Evolutionary conservation across 176 grass and related monocot genomes (phyloP).

Genomic region (Areca catechu): DNA sequence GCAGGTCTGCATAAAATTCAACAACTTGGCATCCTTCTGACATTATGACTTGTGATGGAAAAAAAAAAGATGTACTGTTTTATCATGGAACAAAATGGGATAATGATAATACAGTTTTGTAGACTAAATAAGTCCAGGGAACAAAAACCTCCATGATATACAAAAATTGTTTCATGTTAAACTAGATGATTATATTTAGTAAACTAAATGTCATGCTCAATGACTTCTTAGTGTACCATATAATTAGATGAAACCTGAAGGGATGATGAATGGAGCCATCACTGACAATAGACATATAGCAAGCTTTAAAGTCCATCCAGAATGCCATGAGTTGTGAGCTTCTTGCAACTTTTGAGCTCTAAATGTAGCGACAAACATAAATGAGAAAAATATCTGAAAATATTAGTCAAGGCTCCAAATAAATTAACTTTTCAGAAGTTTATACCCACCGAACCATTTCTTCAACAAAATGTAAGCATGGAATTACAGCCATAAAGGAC

Average conservation of each 20-base stretch:
- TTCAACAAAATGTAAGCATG: not conserved
- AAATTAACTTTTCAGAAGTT: not conserved
- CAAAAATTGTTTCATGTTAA: no score
- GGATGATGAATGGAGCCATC: conserved; percentile 55
- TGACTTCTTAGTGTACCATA: conserved; percentile 43
- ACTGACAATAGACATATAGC: conserved; percentile 47
- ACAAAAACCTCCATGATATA: no score
- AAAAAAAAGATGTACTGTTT: no score
- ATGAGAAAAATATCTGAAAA: conserved; percentile 70
- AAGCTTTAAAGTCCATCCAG: conserved; percentile 64
- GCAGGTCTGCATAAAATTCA: no score
- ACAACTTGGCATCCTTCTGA: no score
- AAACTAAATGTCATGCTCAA: not conserved
- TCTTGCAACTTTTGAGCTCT: conserved; percentile 56
- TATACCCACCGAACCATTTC: not conserved
- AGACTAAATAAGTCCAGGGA: no score
- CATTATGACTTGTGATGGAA: no score
- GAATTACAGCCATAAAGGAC: not conserved
- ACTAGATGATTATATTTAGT: no score
- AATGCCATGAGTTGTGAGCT: conserved; percentile 74
- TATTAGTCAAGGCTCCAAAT: conserved; percentile 31
- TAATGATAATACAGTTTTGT: no score
- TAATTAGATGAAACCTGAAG: conserved; percentile 55
- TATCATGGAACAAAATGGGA: no score
- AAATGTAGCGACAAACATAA: conserved; percentile 73